Conservation (phyloP, 441 rosid genomes). For the Hura crepitans region DNA sequence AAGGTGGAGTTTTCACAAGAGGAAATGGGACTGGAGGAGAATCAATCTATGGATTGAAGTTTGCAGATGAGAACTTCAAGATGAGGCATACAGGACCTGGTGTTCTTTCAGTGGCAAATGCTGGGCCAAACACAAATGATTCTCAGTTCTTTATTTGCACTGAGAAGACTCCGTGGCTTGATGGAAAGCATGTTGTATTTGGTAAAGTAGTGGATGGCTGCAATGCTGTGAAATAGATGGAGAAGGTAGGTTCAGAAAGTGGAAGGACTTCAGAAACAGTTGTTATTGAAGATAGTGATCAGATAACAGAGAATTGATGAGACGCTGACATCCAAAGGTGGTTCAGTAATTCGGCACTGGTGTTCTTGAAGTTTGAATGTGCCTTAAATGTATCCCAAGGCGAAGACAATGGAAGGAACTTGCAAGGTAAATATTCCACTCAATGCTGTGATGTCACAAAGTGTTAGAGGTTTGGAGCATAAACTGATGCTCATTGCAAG, state of each 20-base stretch:
- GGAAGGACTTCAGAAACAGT: constrained; percentile 52
- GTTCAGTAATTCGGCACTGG: too few relatives aligned
- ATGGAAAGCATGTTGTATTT: constrained; percentile 76
- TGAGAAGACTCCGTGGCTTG: constrained; percentile 55
- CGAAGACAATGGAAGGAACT: neutral
- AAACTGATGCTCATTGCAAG: too few relatives aligned
- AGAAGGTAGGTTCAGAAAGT: constrained; percentile 44
- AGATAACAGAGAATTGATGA: constrained; percentile 39
- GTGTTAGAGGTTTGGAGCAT: too few relatives aligned
- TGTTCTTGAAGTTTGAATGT: neutral
- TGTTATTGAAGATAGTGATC: constrained; percentile 62
- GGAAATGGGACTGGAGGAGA: constrained; percentile 90
- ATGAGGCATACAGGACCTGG: constrained; percentile 64
- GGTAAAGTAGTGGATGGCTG: constrained; percentile 76
- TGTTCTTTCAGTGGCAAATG: constrained; percentile 69
- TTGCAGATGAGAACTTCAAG: constrained; percentile 73
- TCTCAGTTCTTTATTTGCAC: constrained; percentile 80
- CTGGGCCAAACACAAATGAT: constrained; percentile 64
- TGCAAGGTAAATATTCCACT: neutral
- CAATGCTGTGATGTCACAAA: neutral
- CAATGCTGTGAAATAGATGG: constrained; percentile 56
- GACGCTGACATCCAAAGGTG: neutral
- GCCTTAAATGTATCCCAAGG: neutral
- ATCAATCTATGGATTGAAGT: constrained; percentile 56
- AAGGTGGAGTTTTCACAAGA: constrained; percentile 69